Conservation (phyloP, 2,329 filamentous ascomycete species). For the Talaromyces albobiverticillius region DNA sequence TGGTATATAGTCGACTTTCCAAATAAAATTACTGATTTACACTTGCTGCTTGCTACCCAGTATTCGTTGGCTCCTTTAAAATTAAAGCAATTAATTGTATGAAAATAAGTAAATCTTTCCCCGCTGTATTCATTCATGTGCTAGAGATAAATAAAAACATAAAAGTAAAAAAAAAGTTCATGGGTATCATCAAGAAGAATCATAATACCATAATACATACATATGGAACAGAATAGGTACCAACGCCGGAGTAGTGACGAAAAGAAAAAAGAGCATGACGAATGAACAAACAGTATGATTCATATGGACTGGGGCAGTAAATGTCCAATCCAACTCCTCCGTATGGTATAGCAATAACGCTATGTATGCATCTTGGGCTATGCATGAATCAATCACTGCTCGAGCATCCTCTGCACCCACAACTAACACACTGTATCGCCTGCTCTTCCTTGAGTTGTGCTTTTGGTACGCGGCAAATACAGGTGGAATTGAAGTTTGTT, state of each 20-base stretch:
- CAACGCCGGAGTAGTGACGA: background rate
- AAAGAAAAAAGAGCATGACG: background rate
- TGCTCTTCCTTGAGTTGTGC: conserved; percentile 86
- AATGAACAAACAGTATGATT: background rate
- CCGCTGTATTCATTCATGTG: background rate
- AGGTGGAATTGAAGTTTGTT: conserved; percentile 97
- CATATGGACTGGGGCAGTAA: too few relatives aligned
- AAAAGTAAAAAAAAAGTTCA: background rate
- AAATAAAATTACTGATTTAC: too few relatives aligned
- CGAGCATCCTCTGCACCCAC: conserved; percentile 86
- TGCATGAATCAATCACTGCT: conserved; percentile 67
- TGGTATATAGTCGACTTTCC: too few relatives aligned
- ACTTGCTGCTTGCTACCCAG: too few relatives aligned
- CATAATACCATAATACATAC: conserved; percentile 11
- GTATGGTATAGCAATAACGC: too few relatives aligned
- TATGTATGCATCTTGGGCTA: too few relatives aligned
- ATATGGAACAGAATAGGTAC: background rate
- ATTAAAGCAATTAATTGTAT: too few relatives aligned
- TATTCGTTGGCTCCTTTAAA: too few relatives aligned
- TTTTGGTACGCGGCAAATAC: conserved; percentile 91
- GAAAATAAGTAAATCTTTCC: background rate
- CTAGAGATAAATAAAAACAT: background rate
- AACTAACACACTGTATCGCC: conserved; percentile 89
- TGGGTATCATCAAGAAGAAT: conserved; percentile 12
- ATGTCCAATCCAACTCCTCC: too few relatives aligned